Conservation (phyloP, 2,329 filamentous ascomycete species). For the Hymenotorrendiella dingleyae region DNA sequence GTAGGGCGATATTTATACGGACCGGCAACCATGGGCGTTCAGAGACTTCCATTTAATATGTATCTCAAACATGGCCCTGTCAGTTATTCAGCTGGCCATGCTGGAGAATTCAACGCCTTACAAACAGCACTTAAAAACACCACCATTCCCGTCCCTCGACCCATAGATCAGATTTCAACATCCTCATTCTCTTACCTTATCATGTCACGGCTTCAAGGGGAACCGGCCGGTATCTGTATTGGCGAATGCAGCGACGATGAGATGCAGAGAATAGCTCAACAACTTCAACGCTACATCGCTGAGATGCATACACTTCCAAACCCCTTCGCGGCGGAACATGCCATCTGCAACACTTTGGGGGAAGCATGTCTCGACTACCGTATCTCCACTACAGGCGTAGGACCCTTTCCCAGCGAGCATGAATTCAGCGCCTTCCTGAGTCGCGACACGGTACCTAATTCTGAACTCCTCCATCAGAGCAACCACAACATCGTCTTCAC, state of each 20-base stretch:
- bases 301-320: constrained; percentile 8
- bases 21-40: constrained; percentile 1
- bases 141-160: constrained; percentile 7
- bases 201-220: constrained; percentile 8
- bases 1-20: constrained; percentile 7
- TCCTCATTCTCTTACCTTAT: constrained; percentile 7
- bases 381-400: constrained; percentile 6
- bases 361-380: constrained; percentile 11
- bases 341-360: constrained; percentile 9
- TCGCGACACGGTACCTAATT: constrained; percentile 3
- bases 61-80: constrained; percentile 11
- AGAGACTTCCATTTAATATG: constrained; percentile 13
- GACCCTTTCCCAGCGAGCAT: constrained; percentile 9
- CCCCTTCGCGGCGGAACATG: constrained; percentile 2
- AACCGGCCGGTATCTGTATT: constrained; percentile 4
- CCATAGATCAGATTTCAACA: constrained; percentile 8
- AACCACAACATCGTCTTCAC: constrained; percentile 35
- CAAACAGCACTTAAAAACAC: constrained; percentile 6
- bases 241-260: constrained; percentile 10
- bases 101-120: constrained; percentile 10
- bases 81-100: constrained; percentile 3
- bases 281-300: constrained; percentile 9
- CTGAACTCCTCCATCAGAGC: constrained; percentile 7
- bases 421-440: constrained; percentile 9
- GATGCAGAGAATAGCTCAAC: constrained; percentile 6